Evolutionary conservation across 2,329 filamentous ascomycete species (phyloP).

Genomic region (Aureobasidium zeae): DNA sequence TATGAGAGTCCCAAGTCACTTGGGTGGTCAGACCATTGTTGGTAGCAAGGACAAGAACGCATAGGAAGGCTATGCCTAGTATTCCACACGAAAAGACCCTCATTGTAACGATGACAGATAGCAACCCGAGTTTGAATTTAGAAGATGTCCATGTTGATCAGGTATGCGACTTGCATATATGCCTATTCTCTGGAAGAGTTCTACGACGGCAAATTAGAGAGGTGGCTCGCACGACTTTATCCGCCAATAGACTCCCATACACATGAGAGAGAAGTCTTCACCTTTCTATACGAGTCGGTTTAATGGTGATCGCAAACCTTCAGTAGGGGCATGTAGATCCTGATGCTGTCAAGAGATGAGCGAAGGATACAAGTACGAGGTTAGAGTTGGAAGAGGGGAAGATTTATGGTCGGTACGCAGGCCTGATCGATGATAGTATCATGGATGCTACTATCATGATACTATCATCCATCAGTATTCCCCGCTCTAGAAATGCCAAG

Average conservation of each 20-base stretch:
- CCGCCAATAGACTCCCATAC: slow-evolving; percentile 4
- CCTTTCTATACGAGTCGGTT: background rate
- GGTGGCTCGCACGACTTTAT: slow-evolving; percentile 4
- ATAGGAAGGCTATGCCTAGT: background rate
- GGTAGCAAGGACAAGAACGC: slow-evolving; percentile 1
- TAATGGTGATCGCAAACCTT: background rate
- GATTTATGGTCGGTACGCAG: slow-evolving; percentile 1
- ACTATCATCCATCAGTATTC: too few species aligned
- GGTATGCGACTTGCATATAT: too few species aligned
- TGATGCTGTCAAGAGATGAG: background rate
- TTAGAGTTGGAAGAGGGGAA: background rate
- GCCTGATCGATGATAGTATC: too few species aligned
- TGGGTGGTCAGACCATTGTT: slow-evolving; percentile 28
- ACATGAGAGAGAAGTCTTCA: background rate
- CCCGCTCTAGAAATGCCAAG: too few species aligned
- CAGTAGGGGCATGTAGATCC: background rate
- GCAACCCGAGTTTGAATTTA: too few species aligned
- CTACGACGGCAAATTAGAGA: background rate
- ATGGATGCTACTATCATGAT: too few species aligned
- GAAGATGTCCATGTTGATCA: too few species aligned
- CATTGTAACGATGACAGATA: too few species aligned
- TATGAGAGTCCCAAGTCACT: slow-evolving; percentile 48
- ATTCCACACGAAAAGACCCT: background rate
- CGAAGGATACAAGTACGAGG: background rate
- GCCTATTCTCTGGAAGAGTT: too few species aligned